phyloP scores from a whole-genome alignment of 75 land plant genomes.

The Picea glauca region DNA sequence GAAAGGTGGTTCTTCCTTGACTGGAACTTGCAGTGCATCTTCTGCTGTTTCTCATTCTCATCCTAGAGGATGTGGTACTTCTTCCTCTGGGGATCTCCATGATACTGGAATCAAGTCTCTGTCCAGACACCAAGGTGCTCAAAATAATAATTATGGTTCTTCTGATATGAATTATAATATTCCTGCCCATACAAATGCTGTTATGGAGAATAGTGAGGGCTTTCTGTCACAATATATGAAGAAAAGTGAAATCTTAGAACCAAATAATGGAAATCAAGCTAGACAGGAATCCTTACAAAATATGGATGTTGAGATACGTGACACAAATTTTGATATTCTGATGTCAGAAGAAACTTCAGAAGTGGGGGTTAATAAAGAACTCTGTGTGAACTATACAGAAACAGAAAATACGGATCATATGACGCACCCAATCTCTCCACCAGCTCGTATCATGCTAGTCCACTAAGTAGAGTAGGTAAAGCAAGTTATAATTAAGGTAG shows the following conservation, averaged over 20 bases:
- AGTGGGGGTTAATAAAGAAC: constrained; percentile 3
- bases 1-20: not conserved
- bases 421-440: constrained; percentile 2
- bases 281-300: not conserved
- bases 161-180: not conserved
- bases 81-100: too few relatives aligned
- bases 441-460: constrained; percentile 10
- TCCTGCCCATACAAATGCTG: not conserved
- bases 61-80: too few relatives aligned
- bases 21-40: too few relatives aligned
- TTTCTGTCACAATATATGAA: not conserved
- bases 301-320: constrained; percentile 4
- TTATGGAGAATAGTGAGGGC: not conserved
- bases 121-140: too few relatives aligned
- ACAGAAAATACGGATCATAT: constrained; percentile 4
- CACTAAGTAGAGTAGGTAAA: not conserved
- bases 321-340: not conserved
- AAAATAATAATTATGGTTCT: constrained; percentile 5
- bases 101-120: too few relatives aligned
- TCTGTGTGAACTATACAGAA: not conserved
- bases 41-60: too few relatives aligned
- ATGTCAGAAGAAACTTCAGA: constrained; percentile 1
- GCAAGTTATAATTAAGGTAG: too few relatives aligned
- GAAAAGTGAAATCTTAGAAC: not conserved
- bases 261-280: not conserved